Base-by-base conservation (phyloP, 495 filamentous ascomycete genomes). In the Tuber microsphaerosporum region DNA sequence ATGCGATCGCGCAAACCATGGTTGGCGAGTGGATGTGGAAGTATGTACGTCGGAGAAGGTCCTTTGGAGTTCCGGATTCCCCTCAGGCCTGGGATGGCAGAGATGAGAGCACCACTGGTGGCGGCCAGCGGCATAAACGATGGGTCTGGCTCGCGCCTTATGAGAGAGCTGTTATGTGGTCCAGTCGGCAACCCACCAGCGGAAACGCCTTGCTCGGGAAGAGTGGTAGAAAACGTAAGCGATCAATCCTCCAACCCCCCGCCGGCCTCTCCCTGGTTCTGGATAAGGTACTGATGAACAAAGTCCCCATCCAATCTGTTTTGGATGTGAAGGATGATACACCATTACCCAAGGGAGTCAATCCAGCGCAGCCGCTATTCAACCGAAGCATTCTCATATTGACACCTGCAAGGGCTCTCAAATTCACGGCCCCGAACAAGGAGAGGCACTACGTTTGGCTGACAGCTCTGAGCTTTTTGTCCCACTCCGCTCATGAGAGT, bases 1-100 rank as follows among this genome's bases (percentile, higher is more conserved):
- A 98, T 85, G 93, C 95, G 20, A 98, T 99, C 84, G 94, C 95
- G 5, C 93, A 97, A 80, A 97, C 95, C 8, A 99, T 98, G 95
- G 93, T 98, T 69, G 95, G 95, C 45, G 95, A 98, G 81, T 99
- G 95, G 95, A 98, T 99, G 95, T 98, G 91, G 88, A 99, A 99
- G 82, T 98, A 98, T 82, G 92, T 98, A 61, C 89, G 95, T 61
- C 89, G 93, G 83, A 89, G 95, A 77, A 97, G 92, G 84, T 95
- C 95, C 2, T 98, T 99, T 84, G 92, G 92, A 48, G 90, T 96
- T 68, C 85, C 89, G 7, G 94, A 98, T 73, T 85, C 86, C 45
- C 87, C 88, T 71, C 84, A 85, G 74, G 85, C 84, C 44, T 84
- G 85, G 71, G 87, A 87, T 72, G 87, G 88, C 72, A 89, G 89